phyloP scores from a whole-genome alignment of 1,284 basidiomycete species.

The Apiotrichum siamense region DNA sequence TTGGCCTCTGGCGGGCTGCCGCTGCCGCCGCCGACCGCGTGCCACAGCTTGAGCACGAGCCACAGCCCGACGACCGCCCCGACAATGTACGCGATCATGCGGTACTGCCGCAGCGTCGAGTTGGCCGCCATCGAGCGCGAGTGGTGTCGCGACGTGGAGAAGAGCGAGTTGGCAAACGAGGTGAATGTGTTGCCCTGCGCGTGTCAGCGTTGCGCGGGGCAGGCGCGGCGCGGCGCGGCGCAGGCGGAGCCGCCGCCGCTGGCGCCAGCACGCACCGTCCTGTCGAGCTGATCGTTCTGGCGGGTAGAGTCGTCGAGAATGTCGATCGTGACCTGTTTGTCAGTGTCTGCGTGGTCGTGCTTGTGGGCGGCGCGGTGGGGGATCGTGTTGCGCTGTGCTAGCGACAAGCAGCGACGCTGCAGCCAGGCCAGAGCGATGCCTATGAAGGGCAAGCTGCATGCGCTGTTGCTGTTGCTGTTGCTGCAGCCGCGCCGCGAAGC shows the following conservation, averaged over 20 bases:
- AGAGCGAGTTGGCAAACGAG: slow-evolving; percentile 41
- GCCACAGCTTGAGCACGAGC: slow-evolving; percentile 38
- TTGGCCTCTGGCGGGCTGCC: not conserved
- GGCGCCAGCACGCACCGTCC: slow-evolving; percentile 39
- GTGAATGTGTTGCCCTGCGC: slow-evolving; percentile 39
- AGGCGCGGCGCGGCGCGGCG: not conserved
- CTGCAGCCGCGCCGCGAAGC: too few species aligned
- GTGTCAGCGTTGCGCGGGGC: not conserved
- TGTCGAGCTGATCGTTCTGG: slow-evolving; percentile 45
- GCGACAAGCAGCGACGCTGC: too few species aligned
- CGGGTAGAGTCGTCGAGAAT: slow-evolving; percentile 43
- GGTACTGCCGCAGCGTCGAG: slow-evolving; percentile 40
- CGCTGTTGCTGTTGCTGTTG: too few species aligned
- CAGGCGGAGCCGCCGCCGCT: too few species aligned
- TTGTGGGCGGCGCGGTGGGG: too few species aligned
- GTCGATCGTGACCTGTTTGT: slow-evolving; percentile 44
- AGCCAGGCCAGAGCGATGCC: too few species aligned
- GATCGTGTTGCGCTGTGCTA: too few species aligned
- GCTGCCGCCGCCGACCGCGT: not conserved
- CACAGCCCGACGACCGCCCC: slow-evolving; percentile 35
- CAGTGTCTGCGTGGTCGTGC: not conserved
- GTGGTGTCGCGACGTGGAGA: slow-evolving; percentile 44
- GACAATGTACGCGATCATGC: slow-evolving; percentile 41
- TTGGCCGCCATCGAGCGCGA: slow-evolving; percentile 37
- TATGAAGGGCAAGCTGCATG: too few species aligned